Conservation (phyloP, 345 rosid species). For the Hevea brasiliensis region DNA sequence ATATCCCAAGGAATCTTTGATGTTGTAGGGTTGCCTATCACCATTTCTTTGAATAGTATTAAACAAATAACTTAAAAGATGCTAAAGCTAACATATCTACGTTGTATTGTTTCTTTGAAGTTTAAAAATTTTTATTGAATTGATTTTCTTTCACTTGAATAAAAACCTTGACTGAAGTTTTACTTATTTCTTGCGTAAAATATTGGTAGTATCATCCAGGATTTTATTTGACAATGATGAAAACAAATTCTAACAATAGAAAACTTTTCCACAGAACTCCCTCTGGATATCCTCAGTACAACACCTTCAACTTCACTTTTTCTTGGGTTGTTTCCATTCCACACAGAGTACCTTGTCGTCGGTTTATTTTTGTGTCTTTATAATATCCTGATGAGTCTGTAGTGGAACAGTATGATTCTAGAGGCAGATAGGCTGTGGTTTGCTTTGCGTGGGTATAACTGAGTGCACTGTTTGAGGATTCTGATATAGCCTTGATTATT, state of each 20-base stretch:
- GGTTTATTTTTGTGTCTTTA: background rate
- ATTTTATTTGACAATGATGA: background rate
- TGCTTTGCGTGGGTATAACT: background rate
- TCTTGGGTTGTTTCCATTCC: background rate
- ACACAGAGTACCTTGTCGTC: background rate
- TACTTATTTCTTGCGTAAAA: background rate
- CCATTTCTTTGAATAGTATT: background rate
- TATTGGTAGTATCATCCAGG: background rate
- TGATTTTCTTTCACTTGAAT: background rate
- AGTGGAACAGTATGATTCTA: background rate
- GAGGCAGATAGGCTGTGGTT: background rate
- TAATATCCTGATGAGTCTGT: background rate
- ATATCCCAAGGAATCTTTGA: slow-evolving; percentile 68
- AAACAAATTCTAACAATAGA: background rate
- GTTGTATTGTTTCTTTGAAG: background rate
- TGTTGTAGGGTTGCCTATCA: slow-evolving; percentile 46
- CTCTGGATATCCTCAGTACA: background rate
- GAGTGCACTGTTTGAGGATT: background rate
- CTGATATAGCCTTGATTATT: background rate
- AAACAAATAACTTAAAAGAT: background rate
- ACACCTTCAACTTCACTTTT: background rate
- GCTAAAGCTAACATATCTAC: background rate
- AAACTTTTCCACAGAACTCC: background rate
- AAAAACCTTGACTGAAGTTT: background rate
- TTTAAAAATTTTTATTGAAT: background rate